phyloP scores from a whole-genome alignment of 208 protist species.

The Leishmania braziliensis region DNA sequence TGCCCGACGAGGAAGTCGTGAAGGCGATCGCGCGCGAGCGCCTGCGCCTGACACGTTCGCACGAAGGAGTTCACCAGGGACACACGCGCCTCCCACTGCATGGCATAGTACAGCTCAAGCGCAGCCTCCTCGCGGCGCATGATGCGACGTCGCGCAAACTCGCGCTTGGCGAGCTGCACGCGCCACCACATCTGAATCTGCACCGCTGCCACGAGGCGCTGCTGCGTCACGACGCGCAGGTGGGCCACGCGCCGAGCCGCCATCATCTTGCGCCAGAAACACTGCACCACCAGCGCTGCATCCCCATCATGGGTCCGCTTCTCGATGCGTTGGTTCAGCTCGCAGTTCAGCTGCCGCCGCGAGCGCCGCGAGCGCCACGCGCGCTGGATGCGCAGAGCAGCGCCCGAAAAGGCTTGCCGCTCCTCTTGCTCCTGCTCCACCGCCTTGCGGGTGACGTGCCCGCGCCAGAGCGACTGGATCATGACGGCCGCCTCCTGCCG shows the following conservation, averaged over 20 bases:
- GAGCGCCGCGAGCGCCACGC: constrained; percentile 48
- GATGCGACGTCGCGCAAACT: constrained; percentile 25
- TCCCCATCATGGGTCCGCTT: constrained; percentile 27
- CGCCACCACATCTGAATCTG: constrained; percentile 83
- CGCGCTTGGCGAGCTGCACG: constrained; percentile 41
- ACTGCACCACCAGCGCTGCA: constrained; percentile 77
- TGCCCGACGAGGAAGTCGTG: constrained; percentile 39
- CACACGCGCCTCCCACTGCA: constrained; percentile 61
- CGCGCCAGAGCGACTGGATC: constrained; percentile 88
- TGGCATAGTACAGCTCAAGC: constrained; percentile 57
- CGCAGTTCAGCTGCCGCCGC: constrained; percentile 37
- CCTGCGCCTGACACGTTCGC: constrained; percentile 41
- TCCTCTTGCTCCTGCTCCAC: constrained; percentile 35
- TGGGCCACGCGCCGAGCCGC: constrained; percentile 54
- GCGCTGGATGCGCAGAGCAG: constrained; percentile 62
- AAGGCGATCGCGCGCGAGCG: constrained; percentile 18
- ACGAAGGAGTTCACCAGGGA: constrained; percentile 58
- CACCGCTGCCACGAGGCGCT: constrained; percentile 31
- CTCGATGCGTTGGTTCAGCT: constrained; percentile 36
- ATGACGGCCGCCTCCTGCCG: constrained; percentile 61
- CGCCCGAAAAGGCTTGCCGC: constrained; percentile 21
- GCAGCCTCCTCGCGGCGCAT: constrained; percentile 56
- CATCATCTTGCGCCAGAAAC: constrained; percentile 84
- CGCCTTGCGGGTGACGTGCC: constrained; percentile 62
- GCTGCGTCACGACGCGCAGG: constrained; percentile 35